Conservation (phyloP, 2,329 filamentous ascomycete genomes). For the Aspergillus brunneoviolaceus region DNA sequence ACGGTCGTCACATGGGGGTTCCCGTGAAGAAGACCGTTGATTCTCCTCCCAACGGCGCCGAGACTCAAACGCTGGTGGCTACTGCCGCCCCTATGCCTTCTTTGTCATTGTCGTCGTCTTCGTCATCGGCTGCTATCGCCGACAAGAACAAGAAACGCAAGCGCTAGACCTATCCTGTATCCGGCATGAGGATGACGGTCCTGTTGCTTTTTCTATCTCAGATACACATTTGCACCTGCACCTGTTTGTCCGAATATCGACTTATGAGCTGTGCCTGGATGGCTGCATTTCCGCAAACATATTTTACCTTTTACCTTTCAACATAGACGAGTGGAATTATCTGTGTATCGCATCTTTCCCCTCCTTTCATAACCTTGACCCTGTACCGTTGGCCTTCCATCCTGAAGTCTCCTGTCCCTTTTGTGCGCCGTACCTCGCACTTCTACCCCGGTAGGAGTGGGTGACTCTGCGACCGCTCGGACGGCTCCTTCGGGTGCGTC, state of each 20-base stretch:
- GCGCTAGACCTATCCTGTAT: slow-evolving; percentile 45
- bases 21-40: slow-evolving; percentile 59
- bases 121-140: slow-evolving; percentile 32
- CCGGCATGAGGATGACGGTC: background rate
- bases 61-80: slow-evolving; percentile 18
- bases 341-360: slow-evolving; percentile 7
- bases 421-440: background rate
- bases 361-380: slow-evolving; percentile 5
- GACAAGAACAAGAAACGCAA: slow-evolving; percentile 72
- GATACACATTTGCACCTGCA: background rate
- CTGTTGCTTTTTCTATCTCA: background rate
- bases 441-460: background rate
- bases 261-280: slow-evolving; percentile 6
- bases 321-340: slow-evolving; percentile 13
- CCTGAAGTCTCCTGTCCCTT: slow-evolving; percentile 7
- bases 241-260: slow-evolving; percentile 1
- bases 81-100: slow-evolving; percentile 21
- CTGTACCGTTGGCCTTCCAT: slow-evolving; percentile 13
- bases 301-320: slow-evolving; percentile 3
- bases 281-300: slow-evolving; percentile 8
- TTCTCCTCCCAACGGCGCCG: slow-evolving; percentile 27
- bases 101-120: slow-evolving; percentile 17
- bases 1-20: slow-evolving; percentile 70
- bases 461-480: background rate
- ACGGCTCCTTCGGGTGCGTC: slow-evolving; percentile 1